Conservation (phyloP, 768 basidiomycete genomes). For the Suillus plorans region DNA sequence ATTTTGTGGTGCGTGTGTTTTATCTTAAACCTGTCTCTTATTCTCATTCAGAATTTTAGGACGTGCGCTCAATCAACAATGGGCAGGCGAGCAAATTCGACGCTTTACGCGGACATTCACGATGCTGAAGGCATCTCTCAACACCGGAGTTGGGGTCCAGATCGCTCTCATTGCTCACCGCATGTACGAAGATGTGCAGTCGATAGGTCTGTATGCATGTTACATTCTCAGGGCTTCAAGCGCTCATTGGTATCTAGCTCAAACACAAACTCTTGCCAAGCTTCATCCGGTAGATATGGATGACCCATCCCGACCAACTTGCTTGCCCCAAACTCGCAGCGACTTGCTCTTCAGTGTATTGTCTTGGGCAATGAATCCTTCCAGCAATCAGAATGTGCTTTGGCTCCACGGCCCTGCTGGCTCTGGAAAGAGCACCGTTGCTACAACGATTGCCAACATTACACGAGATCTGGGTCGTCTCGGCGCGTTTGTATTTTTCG, state of each 20-base stretch:
- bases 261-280: conserved; percentile 21
- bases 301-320: conserved; percentile 22
- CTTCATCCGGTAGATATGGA: conserved; percentile 32
- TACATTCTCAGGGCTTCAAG: neutral
- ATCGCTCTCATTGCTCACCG: conserved; percentile 28
- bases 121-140: conserved; percentile 25
- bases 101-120: conserved; percentile 23
- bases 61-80: conserved; percentile 20
- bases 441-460: conserved; percentile 35
- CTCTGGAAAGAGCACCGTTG: conserved; percentile 36
- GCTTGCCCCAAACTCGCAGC: conserved; percentile 32
- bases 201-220: conserved; percentile 18
- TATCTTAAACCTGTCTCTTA: neutral
- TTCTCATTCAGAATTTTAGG: conserved; percentile 7
- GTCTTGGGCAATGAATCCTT: conserved; percentile 25
- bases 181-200: conserved; percentile 26
- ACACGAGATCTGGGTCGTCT: conserved; percentile 33
- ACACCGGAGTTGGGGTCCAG: conserved; percentile 25
- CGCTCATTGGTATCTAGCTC: conserved; percentile 12
- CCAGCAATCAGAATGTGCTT: conserved; percentile 21
- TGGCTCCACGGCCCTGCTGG: conserved; percentile 38
- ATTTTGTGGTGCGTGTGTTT: conserved; percentile 27
- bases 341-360: conserved; percentile 27
- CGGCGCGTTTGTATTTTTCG: conserved; percentile 36
- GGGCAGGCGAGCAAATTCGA: conserved; percentile 21